Conservation (phyloP, 129 eudicot species). For the Dittrichia graveolens region DNA sequence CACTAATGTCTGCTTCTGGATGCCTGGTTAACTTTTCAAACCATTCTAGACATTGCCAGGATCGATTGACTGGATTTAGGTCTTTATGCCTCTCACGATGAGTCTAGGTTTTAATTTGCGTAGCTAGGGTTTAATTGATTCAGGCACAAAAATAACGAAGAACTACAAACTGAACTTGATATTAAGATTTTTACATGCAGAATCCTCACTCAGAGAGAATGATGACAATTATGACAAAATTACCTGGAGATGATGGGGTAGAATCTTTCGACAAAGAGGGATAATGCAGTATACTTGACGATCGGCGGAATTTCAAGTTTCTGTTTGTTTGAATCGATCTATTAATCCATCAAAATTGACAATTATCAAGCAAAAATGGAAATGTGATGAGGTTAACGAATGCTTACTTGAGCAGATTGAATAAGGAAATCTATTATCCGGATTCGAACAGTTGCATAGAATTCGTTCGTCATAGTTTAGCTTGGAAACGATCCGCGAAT, state of each 20-base stretch:
- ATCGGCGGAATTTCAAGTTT: constrained; percentile 60
- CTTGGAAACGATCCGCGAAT: not conserved
- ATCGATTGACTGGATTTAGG: too few species aligned
- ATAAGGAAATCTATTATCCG: constrained; percentile 63
- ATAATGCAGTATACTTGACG: constrained; percentile 75
- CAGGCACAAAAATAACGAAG: not conserved
- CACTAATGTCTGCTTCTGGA: not conserved
- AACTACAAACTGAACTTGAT: not conserved
- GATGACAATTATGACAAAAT: not conserved
- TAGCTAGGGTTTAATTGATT: constrained; percentile 22
- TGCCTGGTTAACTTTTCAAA: not conserved
- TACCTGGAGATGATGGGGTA: constrained; percentile 64
- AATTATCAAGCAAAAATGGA: not conserved
- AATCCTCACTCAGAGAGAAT: not conserved
- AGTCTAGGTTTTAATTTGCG: not conserved
- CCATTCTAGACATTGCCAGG: too few species aligned
- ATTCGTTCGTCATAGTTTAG: constrained; percentile 27
- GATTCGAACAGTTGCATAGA: constrained; percentile 42
- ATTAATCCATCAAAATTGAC: not conserved
- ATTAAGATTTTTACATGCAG: constrained; percentile 9
- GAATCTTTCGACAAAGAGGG: constrained; percentile 73
- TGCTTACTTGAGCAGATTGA: constrained; percentile 52
- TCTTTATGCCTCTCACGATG: too few species aligned
- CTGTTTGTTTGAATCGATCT: constrained; percentile 25
- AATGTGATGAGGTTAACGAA: constrained; percentile 4